Conservation (phyloP, 805 yeast species). For the Myxozyma lipomycoides region DNA sequence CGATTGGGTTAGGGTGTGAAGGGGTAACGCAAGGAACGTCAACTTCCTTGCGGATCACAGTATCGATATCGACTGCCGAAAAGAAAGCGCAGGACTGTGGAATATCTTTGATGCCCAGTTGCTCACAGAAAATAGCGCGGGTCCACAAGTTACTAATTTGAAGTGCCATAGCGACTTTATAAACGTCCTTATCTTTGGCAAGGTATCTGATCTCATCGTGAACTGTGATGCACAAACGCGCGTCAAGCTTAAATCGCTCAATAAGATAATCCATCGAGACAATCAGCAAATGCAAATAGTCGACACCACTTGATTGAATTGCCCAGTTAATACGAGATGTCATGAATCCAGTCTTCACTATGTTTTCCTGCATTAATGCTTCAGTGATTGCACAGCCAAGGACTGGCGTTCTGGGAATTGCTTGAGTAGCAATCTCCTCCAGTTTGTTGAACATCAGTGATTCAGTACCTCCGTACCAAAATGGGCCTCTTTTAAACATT, state of each 20-base stretch:
- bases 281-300: conserved; percentile 79
- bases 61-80: conserved; percentile 88
- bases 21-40: conserved; percentile 87
- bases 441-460: conserved; percentile 84
- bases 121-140: conserved; percentile 89
- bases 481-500: conserved; percentile 35
- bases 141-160: conserved; percentile 95
- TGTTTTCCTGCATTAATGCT: conserved; percentile 64
- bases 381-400: conserved; percentile 90
- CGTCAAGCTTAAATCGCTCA: conserved; percentile 60
- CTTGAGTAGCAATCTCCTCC: conserved; percentile 80
- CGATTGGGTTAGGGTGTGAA: conserved; percentile 65
- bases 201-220: conserved; percentile 92
- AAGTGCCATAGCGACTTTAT: conserved; percentile 72
- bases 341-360: conserved; percentile 62
- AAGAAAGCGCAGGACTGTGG: conserved; percentile 97
- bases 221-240: conserved; percentile 78
- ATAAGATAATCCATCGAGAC: conserved; percentile 83
- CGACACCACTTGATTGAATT: conserved; percentile 97
- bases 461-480: conserved; percentile 81
- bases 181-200: conserved; percentile 67
- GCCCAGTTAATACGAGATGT: conserved; percentile 97
- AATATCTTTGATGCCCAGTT: conserved; percentile 78
- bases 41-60: conserved; percentile 88
- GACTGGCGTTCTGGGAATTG: conserved; percentile 81